A percentile compares a stretch with the other conserved stretches of the same genome.
Conservation (phyloP, 192 early-diverging fungal species). For the Globomyces pollinis-pini region DNA sequence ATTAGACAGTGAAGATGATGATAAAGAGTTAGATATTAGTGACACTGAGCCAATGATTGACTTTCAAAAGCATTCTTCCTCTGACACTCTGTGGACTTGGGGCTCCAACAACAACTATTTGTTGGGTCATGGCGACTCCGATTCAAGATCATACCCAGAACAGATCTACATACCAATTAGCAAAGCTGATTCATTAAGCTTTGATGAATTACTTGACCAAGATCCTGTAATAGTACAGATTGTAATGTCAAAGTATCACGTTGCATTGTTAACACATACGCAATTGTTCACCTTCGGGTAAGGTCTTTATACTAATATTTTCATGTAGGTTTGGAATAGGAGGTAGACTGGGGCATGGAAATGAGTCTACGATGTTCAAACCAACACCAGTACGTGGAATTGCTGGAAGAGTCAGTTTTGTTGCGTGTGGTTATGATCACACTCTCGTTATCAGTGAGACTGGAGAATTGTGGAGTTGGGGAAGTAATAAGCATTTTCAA, state of each 20-base stretch:
- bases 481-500: constrained; percentile 59
- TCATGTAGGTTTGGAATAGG: constrained; percentile 46
- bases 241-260: constrained; percentile 64
- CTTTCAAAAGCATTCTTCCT: constrained; percentile 13
- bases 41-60: constrained; percentile 28
- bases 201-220: constrained; percentile 15
- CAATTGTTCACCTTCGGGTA: constrained; percentile 47
- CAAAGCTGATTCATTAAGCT: constrained; percentile 14
- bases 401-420: constrained; percentile 19
- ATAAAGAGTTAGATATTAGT: constrained; percentile 38
- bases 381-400: constrained; percentile 41
- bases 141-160: constrained; percentile 58
- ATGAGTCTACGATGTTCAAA: constrained; percentile 49
- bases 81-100: constrained; percentile 61
- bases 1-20: constrained; percentile 19
- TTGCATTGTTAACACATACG: constrained; percentile 42
- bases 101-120: constrained; percentile 62
- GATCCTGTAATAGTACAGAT: constrained; percentile 29
- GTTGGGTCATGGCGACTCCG: constrained; percentile 57
- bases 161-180: constrained; percentile 38
- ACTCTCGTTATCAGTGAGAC: constrained; percentile 48
- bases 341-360: constrained; percentile 58
- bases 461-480: constrained; percentile 59
- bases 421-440: constrained; percentile 64
- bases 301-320: no score